Conservation (phyloP, 306 rosid species). For the Sphenostylis stenocarpa region DNA sequence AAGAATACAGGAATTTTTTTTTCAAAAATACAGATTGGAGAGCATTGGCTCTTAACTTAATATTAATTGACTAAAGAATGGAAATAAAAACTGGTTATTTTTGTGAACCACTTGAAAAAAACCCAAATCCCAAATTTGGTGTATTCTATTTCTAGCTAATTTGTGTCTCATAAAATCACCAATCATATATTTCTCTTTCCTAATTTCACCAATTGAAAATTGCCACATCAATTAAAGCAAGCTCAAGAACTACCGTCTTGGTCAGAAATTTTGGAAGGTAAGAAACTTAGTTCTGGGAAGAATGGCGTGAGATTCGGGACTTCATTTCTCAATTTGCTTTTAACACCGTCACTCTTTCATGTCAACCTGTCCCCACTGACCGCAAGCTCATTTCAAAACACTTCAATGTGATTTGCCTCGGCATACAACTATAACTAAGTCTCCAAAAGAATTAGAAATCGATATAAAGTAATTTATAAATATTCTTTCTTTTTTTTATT, state of each 20-base stretch:
- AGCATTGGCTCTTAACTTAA: not conserved
- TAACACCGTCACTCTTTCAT: no score
- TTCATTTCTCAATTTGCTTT: not conserved
- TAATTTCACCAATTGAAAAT: not conserved
- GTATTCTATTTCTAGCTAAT: not conserved
- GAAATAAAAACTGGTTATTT: not conserved
- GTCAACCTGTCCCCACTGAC: no score
- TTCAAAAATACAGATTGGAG: not conserved
- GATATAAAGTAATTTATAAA: no score
- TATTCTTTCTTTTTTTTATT: no score
- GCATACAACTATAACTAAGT: no score
- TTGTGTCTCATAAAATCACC: not conserved
- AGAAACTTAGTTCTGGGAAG: not conserved
- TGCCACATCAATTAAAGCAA: not conserved
- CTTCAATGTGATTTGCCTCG: no score
- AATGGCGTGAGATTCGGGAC: not conserved
- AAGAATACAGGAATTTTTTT: not conserved
- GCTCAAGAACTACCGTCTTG: not conserved
- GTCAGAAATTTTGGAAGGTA: not conserved
- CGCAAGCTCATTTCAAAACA: no score
- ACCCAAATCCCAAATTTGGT: not conserved
- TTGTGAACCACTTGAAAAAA: not conserved
- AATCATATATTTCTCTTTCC: no score
- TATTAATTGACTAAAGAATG: not conserved
- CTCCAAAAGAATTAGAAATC: no score